Percentiles rank a stretch among this genome's conserved stretches.
phyloP scores from a whole-genome alignment of 2,329 filamentous ascomycete species.

The Aspergillus quadrilineatus region DNA sequence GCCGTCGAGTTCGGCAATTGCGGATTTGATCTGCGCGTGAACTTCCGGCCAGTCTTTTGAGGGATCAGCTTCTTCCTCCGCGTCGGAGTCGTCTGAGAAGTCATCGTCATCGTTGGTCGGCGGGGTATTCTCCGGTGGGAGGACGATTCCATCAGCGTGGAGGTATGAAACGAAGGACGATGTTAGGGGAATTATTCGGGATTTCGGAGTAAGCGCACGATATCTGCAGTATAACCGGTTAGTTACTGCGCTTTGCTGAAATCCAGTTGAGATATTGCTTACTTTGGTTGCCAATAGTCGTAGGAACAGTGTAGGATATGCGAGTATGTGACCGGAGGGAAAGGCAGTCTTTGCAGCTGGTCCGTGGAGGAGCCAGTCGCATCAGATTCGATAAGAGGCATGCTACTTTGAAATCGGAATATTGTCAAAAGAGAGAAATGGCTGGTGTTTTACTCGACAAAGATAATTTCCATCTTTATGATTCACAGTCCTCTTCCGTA shows the following conservation, averaged over 20 bases:
- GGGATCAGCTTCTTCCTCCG: constrained; percentile 58
- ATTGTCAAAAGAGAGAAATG: not conserved
- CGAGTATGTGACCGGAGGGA: constrained; percentile 77
- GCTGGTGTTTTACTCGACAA: not conserved
- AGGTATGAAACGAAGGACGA: constrained; percentile 79
- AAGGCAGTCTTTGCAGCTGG: constrained; percentile 54
- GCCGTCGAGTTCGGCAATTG: constrained; percentile 78
- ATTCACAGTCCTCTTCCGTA: not conserved
- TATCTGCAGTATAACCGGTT: constrained; percentile 54
- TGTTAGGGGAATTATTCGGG: constrained; percentile 76
- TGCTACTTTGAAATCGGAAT: constrained; percentile 13
- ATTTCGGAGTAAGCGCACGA: constrained; percentile 77
- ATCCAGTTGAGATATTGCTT: constrained; percentile 27
- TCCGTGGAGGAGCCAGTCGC: constrained; percentile 17
- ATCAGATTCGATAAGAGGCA: constrained; percentile 33
- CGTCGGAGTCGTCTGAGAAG: constrained; percentile 54
- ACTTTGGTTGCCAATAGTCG: constrained; percentile 84
- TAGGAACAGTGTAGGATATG: constrained; percentile 96
- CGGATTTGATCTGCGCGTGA: constrained; percentile 72
- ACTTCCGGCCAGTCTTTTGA: constrained; percentile 64
- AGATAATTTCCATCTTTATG: not conserved
- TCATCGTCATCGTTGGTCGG: constrained; percentile 45
- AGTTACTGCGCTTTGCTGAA: not conserved
- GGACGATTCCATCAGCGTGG: constrained; percentile 84
- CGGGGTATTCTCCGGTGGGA: constrained; percentile 54